A percentile compares a stretch with the other conserved stretches of the same genome.
Conservation (phyloP, 176 grass and related monocot species). For the Oryza meyeriana region DNA sequence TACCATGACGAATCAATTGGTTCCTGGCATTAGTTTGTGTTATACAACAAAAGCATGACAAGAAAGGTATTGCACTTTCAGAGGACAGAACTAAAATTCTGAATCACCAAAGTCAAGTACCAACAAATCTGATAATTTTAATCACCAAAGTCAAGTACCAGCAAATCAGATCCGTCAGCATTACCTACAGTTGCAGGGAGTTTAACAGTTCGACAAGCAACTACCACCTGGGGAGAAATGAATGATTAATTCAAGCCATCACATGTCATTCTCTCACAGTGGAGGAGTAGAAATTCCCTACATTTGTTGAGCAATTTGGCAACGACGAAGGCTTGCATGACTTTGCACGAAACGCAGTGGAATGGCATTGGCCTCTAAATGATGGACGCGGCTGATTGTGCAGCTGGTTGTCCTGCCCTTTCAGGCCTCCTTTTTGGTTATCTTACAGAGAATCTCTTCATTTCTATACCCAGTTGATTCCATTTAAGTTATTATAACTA, state of each 20-base stretch:
- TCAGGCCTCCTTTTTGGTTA: slow-evolving; percentile 1
- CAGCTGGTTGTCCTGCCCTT: slow-evolving; percentile 1
- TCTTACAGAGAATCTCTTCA: background rate
- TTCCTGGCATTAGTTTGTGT: no score
- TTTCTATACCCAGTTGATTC: background rate
- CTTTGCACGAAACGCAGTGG: background rate
- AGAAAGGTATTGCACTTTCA: no score
- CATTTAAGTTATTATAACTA: background rate
- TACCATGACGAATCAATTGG: background rate
- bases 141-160: background rate
- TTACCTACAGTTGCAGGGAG: background rate
- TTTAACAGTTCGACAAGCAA: slow-evolving; percentile 8
- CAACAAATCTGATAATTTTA: background rate
- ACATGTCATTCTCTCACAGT: background rate
- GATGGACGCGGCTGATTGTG: slow-evolving; percentile 35
- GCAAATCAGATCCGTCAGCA: background rate
- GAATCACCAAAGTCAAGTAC: background rate
- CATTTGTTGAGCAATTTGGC: background rate
- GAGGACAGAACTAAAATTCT: background rate
- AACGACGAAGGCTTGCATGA: background rate
- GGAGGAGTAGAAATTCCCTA: background rate
- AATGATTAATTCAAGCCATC: background rate
- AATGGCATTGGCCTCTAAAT: background rate
- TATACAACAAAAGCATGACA: background rate
- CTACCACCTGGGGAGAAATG: background rate